Percentiles rank a stretch among this genome's conserved stretches.
phyloP scores from a whole-genome alignment of 164 flowering plant genomes.

The Euptelea pleiosperma region DNA sequence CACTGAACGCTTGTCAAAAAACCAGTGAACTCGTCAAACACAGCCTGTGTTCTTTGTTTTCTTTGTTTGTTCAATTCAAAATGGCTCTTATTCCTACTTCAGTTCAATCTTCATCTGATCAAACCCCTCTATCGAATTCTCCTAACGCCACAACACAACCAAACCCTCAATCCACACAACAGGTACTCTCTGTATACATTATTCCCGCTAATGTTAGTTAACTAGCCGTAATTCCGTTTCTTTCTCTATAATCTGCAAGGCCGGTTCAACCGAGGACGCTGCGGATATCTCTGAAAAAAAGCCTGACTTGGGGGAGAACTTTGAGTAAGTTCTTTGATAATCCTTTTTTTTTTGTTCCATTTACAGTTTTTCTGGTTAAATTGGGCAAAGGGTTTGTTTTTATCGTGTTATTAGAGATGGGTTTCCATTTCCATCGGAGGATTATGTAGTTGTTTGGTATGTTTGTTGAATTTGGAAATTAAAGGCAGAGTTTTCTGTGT shows the following conservation, averaged over 20 bases:
- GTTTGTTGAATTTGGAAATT: background rate
- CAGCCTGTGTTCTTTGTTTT: no score
- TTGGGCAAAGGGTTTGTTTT: background rate
- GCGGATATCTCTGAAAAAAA: background rate
- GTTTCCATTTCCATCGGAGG: background rate
- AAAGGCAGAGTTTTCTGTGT: background rate
- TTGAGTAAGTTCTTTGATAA: background rate
- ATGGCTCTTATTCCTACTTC: constrained; percentile 3
- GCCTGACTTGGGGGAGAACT: background rate
- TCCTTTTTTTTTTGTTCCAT: background rate
- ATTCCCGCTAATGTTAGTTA: background rate
- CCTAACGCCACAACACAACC: background rate
- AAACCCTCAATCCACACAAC: constrained; percentile 3
- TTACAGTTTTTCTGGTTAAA: background rate
- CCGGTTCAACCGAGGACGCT: background rate
- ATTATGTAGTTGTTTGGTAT: background rate
- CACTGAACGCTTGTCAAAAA: no score
- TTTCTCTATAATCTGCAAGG: background rate
- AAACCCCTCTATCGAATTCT: background rate
- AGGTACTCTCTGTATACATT: background rate
- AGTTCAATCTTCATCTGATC: constrained; percentile 9
- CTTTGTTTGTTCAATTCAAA: no score
- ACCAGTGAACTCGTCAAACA: no score
- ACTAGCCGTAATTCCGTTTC: background rate
- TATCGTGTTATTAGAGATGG: background rate